Percentiles rank a stretch among this genome's conserved stretches.
Conservation (phyloP, 2,329 filamentous ascomycete species). For the Aspergillus versicolor region DNA sequence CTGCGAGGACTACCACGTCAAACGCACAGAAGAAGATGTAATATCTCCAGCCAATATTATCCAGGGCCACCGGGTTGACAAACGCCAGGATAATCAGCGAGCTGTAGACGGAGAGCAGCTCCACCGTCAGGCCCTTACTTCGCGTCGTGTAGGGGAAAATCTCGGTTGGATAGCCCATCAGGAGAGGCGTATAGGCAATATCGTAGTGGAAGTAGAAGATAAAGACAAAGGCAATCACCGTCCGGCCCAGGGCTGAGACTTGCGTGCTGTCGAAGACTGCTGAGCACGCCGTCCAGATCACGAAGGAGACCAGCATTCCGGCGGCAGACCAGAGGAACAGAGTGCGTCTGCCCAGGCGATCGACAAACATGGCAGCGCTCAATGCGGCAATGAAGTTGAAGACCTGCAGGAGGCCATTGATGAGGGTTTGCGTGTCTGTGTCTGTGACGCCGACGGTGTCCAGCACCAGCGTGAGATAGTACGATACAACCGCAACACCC, state of each 20-base stretch:
- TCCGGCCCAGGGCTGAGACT: slow-evolving; percentile 11
- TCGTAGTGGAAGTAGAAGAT: slow-evolving; percentile 46
- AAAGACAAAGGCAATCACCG: slow-evolving; percentile 32
- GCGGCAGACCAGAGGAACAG: slow-evolving; percentile 33
- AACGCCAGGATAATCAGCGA: slow-evolving; percentile 22
- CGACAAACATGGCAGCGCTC: slow-evolving; percentile 21
- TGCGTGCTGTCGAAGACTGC: slow-evolving; percentile 33
- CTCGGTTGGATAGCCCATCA: slow-evolving; percentile 35
- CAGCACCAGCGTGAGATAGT: slow-evolving; percentile 27
- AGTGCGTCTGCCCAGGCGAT: slow-evolving; percentile 23
- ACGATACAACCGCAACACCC: background rate
- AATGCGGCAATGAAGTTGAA: slow-evolving; percentile 24
- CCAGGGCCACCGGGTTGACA: slow-evolving; percentile 34
- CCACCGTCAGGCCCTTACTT: slow-evolving; percentile 47
- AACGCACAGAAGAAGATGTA: slow-evolving; percentile 40
- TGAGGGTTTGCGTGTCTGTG: slow-evolving; percentile 36
- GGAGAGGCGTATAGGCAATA: slow-evolving; percentile 20
- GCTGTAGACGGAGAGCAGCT: slow-evolving; percentile 12
- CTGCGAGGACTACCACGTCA: slow-evolving; percentile 29
- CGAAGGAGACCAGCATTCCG: slow-evolving; percentile 46
- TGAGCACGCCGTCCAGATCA: slow-evolving; percentile 44
- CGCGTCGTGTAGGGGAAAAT: slow-evolving; percentile 52
- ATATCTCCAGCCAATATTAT: slow-evolving; percentile 36
- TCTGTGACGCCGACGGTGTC: slow-evolving; percentile 38
- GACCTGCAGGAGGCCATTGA: slow-evolving; percentile 36